Base-by-base conservation (phyloP, 2,329 filamentous ascomycete species). In the Ceratocystiopsis minuta region DNA sequence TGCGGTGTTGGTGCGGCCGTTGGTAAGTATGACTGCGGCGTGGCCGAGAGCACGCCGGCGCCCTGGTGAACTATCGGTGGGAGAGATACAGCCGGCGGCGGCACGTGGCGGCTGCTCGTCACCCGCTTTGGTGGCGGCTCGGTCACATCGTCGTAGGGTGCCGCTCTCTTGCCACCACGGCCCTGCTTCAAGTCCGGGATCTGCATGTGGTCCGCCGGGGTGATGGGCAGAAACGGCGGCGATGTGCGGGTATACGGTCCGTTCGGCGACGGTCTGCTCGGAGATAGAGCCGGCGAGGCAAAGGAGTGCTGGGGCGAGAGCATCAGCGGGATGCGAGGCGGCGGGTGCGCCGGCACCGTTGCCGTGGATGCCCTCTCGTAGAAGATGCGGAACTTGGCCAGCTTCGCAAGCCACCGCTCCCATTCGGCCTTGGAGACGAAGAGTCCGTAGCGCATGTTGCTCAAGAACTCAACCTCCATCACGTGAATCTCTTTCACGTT, bases 381-480 rank as follows among this genome's bases (percentile, higher is more conserved):
- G 60, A 86, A 95, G 41, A 78, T 75, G 49, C 78, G 78, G 55
- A 95, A 95, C 50, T 78, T 80, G 41, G 80, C 72, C 42, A 96
- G 66, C 57, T 86, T 86, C 47, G 68, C 65, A 53, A 95, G 78
- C 90, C 90, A 96, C 42, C 77, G 71, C 39, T 76, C 70, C 90
- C 90, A 98, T 56, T 94, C 75, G 41, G 76, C 70, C 55, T 85
- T 78, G 4, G 87, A 92, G 4, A 84, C 85, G 55, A 88, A 78
- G 9, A 98, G 66, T 52, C 84, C 86, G 61, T 96, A 98, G 54
- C 88, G 77, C 79, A 98, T 93, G 60, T 96, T 96, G 66, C 88
- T 95, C 48, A 98, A 66, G 53, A 98, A 98, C 58, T 98, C 90
- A n/a, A 98, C 90, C 58, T 98, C 90, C 90, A 98, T 98, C 37